Evolutionary conservation across 1,284 basidiomycete genomes (phyloP).

Genomic region (Tilletia horrida): DNA sequence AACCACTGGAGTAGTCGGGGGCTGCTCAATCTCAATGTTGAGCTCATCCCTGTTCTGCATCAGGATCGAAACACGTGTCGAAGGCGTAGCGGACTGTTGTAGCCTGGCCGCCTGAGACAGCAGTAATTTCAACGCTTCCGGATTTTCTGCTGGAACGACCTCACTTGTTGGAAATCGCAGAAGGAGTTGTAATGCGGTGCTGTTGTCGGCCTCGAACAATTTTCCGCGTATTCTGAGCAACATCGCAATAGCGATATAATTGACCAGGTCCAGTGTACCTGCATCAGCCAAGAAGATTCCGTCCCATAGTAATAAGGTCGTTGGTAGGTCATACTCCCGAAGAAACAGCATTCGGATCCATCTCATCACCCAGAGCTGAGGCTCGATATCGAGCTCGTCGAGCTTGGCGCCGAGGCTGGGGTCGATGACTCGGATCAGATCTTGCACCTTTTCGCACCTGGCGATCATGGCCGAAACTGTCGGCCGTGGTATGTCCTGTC

Average conservation of each 20-base stretch:
- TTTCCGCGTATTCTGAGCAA: conserved; percentile 44
- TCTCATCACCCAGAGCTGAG: conserved; percentile 47
- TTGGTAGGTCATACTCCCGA: conserved; percentile 38
- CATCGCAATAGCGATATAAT: conserved; percentile 49
- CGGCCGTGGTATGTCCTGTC: conserved; percentile 16
- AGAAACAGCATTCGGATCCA: conserved; percentile 51
- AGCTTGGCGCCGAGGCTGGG: conserved; percentile 40
- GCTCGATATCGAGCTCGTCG: conserved; percentile 41
- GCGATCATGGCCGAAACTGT: conserved; percentile 30
- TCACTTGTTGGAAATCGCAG: conserved; percentile 33
- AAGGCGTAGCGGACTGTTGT: conserved; percentile 22
- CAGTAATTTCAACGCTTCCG: not conserved
- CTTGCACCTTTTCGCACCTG: conserved; percentile 27
- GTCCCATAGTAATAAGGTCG: conserved; percentile 49
- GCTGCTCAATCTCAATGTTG: conserved; percentile 23
- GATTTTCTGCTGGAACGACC: not conserved
- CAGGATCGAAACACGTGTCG: conserved; percentile 33
- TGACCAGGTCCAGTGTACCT: conserved; percentile 36
- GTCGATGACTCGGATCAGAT: conserved; percentile 32
- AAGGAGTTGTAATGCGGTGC: conserved; percentile 35
- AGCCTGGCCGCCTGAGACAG: not conserved
- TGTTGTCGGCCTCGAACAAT: conserved; percentile 41
- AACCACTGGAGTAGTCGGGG: not conserved
- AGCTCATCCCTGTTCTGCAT: conserved; percentile 38
- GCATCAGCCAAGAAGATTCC: conserved; percentile 35